Conservation (phyloP, 768 basidiomycete genomes). For the Leccinum uliginosum region DNA sequence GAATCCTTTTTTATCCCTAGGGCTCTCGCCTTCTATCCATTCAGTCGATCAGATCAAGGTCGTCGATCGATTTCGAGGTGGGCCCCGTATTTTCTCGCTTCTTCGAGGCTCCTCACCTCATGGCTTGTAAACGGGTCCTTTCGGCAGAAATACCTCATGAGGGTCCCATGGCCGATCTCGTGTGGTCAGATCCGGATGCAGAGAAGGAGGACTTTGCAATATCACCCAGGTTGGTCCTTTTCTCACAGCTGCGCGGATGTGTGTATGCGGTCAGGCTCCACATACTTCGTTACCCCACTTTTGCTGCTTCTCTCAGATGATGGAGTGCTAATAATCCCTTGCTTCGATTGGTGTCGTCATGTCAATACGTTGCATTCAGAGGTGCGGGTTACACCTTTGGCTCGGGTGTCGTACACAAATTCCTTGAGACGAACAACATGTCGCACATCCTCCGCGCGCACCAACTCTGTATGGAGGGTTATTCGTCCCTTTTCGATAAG, state of each 20-base stretch:
- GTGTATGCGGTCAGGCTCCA: conserved; percentile 7
- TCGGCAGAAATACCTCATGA: conserved; percentile 93
- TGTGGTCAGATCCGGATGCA: conserved; percentile 99
- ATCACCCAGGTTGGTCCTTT: conserved; percentile 75
- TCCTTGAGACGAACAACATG: conserved; percentile 94
- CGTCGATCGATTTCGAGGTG: conserved; percentile 96
- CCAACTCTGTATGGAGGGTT: conserved; percentile 99
- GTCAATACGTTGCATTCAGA: conserved; percentile 36
- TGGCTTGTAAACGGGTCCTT: conserved; percentile 9
- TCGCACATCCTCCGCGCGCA: conserved; percentile 96
- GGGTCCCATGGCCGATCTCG: conserved; percentile 98
- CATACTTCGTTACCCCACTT: conserved; percentile 9
- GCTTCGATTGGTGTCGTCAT: conserved; percentile 4
- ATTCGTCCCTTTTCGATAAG: conserved; percentile 93
- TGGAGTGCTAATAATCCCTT: conserved; percentile 4
- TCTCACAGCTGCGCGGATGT: conserved; percentile 2
- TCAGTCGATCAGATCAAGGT: conserved; percentile 99
- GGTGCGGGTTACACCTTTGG: conserved; percentile 99
- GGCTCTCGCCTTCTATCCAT: conserved; percentile 95
- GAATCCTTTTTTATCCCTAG: conserved; percentile 36
- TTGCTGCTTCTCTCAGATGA: conserved; percentile 8
- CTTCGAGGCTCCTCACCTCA: conserved; percentile 22
- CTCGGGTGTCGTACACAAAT: conserved; percentile 95
- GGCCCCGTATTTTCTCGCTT: conserved; percentile 20
- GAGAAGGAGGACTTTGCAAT: conserved; percentile 99